Evolutionary conservation across 2,329 filamentous ascomycete species (phyloP).

Genomic region (Paraphaeosphaeria minitans): DNA sequence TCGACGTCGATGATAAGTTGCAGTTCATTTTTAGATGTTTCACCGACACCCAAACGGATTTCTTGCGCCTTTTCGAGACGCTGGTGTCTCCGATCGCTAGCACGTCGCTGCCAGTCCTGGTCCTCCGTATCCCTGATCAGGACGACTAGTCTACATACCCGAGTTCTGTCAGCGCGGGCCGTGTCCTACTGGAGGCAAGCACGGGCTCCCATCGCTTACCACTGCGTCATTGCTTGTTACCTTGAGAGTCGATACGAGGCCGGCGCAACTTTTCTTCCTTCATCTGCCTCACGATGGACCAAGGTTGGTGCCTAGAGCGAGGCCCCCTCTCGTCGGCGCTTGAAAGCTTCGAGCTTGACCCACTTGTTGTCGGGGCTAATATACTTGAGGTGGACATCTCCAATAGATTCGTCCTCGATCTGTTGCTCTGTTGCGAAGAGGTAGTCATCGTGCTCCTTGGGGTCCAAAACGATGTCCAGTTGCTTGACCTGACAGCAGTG

Average conservation of each 20-base stretch:
- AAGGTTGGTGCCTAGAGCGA: background rate
- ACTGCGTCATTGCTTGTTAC: background rate
- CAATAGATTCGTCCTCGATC: constrained; percentile 34
- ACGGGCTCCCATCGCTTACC: background rate
- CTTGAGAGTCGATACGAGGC: background rate
- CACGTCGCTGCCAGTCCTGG: background rate
- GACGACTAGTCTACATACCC: background rate
- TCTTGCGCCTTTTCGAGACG: background rate
- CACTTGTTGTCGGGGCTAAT: constrained; percentile 38
- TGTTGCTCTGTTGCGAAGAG: constrained; percentile 50
- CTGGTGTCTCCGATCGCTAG: background rate
- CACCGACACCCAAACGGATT: background rate
- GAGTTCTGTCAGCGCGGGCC: background rate
- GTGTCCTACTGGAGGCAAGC: background rate
- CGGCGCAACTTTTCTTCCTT: background rate
- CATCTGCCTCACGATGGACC: background rate
- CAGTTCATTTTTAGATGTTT: constrained; percentile 12
- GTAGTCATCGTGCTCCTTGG: constrained; percentile 50
- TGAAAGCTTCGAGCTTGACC: constrained; percentile 44
- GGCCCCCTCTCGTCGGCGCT: constrained; percentile 17
- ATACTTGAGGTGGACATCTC: constrained; percentile 37
- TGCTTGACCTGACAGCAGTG: constrained; percentile 27
- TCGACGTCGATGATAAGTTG: background rate
- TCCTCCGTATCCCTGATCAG: background rate
- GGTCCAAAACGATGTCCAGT: constrained; percentile 40